Evolutionary conservation across 768 basidiomycete genomes (phyloP).

Genomic region (Cantharellus anzutake): DNA sequence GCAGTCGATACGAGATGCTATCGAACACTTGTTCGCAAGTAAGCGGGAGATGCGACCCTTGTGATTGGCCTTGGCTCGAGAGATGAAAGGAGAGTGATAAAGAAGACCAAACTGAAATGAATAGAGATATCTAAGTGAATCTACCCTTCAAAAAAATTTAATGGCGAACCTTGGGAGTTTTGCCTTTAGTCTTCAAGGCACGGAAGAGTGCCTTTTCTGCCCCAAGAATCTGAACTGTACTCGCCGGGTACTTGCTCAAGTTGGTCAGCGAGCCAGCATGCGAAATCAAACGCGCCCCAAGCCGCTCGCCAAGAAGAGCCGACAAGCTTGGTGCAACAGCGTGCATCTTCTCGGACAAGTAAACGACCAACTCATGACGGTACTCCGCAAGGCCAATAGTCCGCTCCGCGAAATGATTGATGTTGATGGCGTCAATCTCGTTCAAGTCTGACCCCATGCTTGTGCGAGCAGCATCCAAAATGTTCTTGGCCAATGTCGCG

Average conservation of each 20-base stretch:
- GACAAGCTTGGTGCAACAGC: conserved; percentile 86
- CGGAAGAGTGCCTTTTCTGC: conserved; percentile 97
- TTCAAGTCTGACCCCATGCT: conserved; percentile 88
- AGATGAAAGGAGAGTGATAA: conserved; percentile 94
- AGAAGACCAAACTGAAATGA: conserved; percentile 76
- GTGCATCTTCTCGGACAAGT: conserved; percentile 95
- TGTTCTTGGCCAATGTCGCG: conserved; percentile 70
- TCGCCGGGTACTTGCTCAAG: conserved; percentile 93
- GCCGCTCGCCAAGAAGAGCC: conserved; percentile 77
- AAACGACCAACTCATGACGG: conserved; percentile 72
- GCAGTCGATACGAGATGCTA: conserved; percentile 92
- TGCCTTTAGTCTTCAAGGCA: conserved; percentile 95
- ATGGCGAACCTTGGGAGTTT: conserved; percentile 71
- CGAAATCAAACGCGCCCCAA: conserved; percentile 81
- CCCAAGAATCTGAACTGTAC: conserved; percentile 93
- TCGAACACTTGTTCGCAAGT: conserved; percentile 96
- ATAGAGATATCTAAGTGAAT: not conserved
- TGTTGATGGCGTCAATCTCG: conserved; percentile 91
- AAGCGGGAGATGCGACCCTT: conserved; percentile 98
- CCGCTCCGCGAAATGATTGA: conserved; percentile 73
- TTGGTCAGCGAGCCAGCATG: conserved; percentile 95
- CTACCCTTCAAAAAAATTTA: conserved; percentile 1
- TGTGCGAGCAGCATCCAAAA: conserved; percentile 83
- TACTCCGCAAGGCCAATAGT: conserved; percentile 88
- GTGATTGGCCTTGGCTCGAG: conserved; percentile 80